Evolutionary conservation across 805 yeast species (phyloP), one percentile per base, ranked within the genome.

Genomic region (Suhomyces sp.): DNA sequence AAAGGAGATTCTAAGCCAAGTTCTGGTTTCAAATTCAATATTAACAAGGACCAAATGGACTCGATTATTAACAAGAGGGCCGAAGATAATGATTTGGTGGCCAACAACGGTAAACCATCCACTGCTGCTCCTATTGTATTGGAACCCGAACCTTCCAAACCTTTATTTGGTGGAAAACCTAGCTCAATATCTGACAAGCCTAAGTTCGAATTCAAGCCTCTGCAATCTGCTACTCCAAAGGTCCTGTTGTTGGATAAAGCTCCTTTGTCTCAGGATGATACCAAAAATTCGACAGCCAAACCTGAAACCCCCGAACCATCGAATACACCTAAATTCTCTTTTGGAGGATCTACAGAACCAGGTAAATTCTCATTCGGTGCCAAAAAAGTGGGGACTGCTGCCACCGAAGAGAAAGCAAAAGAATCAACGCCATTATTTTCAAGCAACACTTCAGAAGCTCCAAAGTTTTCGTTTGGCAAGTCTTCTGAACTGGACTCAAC

Each of bases 21-120:
- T 44, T 62, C 69, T 2, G 78, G 76, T 1, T 74, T 74, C 60
- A 63, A 70, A 36, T 73, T 74, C 51, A 61, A 66, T 4, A 65
- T 72, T 17, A 69, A 69, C 45, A 64, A 66, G 48, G 63, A 60
- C 17, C 65, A 68, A 46, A 58, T 73, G 26, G 54, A 60, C 38
- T 57, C 62, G 6, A 60, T 72, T 9, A 52, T 70, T 8, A 55
- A 57, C 46, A 60, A 60, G 47, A 51, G 66, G 26, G 55, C 57
- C 4, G 54, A 52, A 10, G 52, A 41, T 42, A 42, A 42, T 24
- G 45, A 42, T 42, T 24, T 42, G 13, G 45, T 46, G 12, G 46
- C 50, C 22, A 31, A 68, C 70, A 38, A 38, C 42, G 24, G 42
- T 17, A 38, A 38, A 19, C 42, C 9, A 17, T n/a, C 42, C n/a